These are phyloP conservation scores for Lentinula boryana DNA, from an alignment of 768 basidiomycete genomes.

Conservation along the genomic window DNA sequence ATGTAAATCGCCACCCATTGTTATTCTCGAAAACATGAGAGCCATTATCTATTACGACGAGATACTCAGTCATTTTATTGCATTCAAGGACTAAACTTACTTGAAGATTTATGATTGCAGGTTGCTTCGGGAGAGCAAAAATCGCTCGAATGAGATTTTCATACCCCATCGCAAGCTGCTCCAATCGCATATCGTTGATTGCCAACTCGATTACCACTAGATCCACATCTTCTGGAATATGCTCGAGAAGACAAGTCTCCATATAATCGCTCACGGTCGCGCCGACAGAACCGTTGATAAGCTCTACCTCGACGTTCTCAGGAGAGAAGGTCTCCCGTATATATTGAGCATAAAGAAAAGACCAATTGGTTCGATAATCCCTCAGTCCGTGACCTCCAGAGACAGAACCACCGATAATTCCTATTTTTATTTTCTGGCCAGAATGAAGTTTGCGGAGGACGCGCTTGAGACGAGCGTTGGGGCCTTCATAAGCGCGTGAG, in stretches of 20 bases:
- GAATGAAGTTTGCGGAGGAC: neutral
- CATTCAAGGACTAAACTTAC: neutral
- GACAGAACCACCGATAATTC: neutral
- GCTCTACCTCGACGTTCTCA: neutral
- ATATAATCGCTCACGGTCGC: neutral
- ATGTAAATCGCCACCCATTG: neutral
- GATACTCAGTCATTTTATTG: no score
- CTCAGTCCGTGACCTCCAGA: neutral
- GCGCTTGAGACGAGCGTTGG: neutral
- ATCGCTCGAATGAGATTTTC: neutral
- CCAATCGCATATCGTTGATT: constrained; percentile 1
- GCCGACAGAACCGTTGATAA: neutral
- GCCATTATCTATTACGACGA: neutral
- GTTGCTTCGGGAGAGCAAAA: neutral
- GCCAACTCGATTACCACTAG: neutral
- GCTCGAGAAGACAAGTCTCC: constrained; percentile 2
- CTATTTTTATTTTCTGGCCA: neutral
- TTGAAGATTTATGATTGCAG: neutral
- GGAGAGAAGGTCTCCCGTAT: neutral
- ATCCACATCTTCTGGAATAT: constrained; percentile 2
- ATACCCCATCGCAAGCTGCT: neutral
- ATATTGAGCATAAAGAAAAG: neutral
- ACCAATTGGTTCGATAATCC: neutral
- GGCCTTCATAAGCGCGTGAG: constrained; percentile 1
- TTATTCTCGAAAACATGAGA: neutral